Evolutionary conservation across 352 stramenopile species (phyloP).

Genomic region (Elongisporangium anandrum): DNA sequence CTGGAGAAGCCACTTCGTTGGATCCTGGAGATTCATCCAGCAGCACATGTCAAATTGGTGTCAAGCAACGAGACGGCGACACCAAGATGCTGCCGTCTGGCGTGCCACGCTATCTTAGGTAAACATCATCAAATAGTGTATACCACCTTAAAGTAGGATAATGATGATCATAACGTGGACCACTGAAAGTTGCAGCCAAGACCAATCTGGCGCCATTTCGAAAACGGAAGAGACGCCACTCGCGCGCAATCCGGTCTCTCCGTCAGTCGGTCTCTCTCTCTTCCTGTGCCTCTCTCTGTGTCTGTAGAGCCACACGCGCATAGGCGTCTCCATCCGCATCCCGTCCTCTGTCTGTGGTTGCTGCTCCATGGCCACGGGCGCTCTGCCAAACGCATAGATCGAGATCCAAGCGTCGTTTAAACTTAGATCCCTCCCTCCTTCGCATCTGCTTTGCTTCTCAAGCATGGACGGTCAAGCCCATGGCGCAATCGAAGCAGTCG

Average conservation of each 20-base stretch:
- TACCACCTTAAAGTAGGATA: neutral
- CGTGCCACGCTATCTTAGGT: neutral
- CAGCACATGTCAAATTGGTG: neutral
- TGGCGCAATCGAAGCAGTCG: too few relatives aligned
- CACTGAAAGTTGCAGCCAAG: neutral
- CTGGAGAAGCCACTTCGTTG: neutral
- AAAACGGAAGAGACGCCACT: neutral
- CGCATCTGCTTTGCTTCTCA: too few relatives aligned
- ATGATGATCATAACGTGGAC: neutral
- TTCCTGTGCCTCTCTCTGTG: neutral
- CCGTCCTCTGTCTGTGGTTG: neutral
- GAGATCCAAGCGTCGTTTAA: neutral
- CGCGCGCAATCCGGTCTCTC: neutral
- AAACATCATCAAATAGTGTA: neutral
- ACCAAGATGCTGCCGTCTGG: neutral
- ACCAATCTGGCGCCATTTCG: neutral
- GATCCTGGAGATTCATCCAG: neutral
- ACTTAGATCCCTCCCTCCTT: neutral
- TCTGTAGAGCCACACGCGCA: neutral
- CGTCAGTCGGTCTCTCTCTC: neutral
- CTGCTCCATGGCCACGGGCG: neutral
- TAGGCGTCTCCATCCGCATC: neutral
- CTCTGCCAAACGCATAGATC: neutral
- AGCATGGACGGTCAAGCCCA: neutral
- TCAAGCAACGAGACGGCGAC: neutral